Evolutionary conservation across 257 asterid species (phyloP), one percentile per base, ranked within the genome.

Genomic region (Solanum pimpinellifolium): DNA sequence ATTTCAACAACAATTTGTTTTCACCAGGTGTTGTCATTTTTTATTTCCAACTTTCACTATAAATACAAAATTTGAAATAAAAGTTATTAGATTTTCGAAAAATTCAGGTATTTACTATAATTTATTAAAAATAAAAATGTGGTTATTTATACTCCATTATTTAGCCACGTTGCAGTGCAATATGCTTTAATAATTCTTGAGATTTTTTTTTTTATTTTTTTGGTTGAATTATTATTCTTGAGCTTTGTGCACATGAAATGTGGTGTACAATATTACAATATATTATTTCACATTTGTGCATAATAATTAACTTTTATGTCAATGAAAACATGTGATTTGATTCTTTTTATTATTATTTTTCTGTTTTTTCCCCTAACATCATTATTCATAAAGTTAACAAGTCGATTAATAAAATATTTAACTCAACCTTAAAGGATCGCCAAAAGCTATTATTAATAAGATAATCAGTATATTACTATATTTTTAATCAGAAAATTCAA

Each of bases 221-320:
- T 9, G 29, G 14, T 60, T 62, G 69, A 62, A 62, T 23, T 62
- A 78, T 46, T 78, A 78, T 9, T 78, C 41, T 46, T 27, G 65
- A 46, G 42, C 18, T 27, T 76, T 80, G 42, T 47, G 66, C 41
- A 80, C 84, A 80, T 80, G 68, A 29, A n/a, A 80, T 29, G 84
- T 27, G 84, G 68, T 47, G 66, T 10, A 47, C 14, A 12, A 46
- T 78, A 42, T 25, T 16, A 46, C 65, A 78, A 15, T 16, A 27
- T 15, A 42, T 25, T 44, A 76, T 29, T 47, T 46, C 47, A n/a
- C 42, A 80, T 52, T 44, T 47, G 84, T 27, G 16, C 66, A 47
- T 20, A 16, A 27, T 44, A 46, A 80, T 27, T 27, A 5, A 80
- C 37, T 16, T 44, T 25, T 80, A 27, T 41, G 27, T 6, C 68